A percentile compares a stretch with the other conserved stretches of the same genome.
Evolutionary conservation across 768 basidiomycete genomes (phyloP).

Genomic region (Tylopilus intermedius): DNA sequence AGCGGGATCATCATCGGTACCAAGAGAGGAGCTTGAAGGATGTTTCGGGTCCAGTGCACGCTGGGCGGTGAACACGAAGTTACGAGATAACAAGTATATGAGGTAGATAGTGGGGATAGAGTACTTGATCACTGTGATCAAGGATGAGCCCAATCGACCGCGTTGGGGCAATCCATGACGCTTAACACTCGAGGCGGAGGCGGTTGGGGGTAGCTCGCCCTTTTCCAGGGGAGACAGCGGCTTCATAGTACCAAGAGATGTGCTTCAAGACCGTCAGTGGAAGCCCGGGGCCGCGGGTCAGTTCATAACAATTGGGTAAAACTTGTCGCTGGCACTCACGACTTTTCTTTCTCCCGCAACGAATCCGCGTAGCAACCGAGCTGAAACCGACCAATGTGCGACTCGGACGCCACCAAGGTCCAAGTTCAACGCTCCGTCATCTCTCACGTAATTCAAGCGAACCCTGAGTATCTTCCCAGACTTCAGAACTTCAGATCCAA

Average conservation of each 20-base stretch:
- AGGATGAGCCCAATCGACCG: neutral
- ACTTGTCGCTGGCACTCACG: neutral
- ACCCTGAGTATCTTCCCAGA: neutral
- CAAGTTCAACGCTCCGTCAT: neutral
- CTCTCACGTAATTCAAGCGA: neutral
- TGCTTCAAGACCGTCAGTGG: neutral
- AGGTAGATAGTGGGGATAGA: constrained; percentile 19
- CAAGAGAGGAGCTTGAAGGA: constrained; percentile 3
- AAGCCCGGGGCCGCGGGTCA: neutral
- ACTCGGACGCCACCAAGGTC: neutral
- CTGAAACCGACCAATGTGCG: neutral
- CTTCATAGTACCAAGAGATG: constrained; percentile 9
- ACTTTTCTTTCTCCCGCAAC: neutral
- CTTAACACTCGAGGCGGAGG: neutral
- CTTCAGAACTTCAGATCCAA: too few relatives aligned
- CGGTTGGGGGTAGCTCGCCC: constrained; percentile 17
- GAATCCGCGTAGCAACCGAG: neutral
- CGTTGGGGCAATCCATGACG: neutral
- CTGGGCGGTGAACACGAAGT: neutral
- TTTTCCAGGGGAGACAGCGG: constrained; percentile 14
- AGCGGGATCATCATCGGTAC: constrained; percentile 31
- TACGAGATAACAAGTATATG: constrained; percentile 14
- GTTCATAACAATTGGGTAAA: neutral
- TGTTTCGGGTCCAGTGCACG: neutral
- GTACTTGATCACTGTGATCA: constrained; percentile 16